Evolutionary conservation across 2,329 filamentous ascomycete species (phyloP).

Genomic region (Cordyceps pruinosa): DNA sequence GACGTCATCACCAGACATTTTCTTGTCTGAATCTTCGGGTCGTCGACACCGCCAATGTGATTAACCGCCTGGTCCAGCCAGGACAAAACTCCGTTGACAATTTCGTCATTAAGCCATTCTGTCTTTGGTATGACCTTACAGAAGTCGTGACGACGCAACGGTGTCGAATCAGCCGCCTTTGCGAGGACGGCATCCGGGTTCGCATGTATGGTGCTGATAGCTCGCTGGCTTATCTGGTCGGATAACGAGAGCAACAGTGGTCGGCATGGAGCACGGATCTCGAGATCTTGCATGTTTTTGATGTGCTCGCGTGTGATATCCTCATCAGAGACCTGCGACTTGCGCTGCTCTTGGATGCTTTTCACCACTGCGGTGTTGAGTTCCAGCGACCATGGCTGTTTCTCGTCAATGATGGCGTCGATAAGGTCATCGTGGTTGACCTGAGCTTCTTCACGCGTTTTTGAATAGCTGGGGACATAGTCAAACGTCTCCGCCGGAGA

Average conservation of each 20-base stretch:
- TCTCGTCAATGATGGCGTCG: constrained; percentile 3
- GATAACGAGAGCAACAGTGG: constrained; percentile 4
- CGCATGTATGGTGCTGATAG: constrained; percentile 1
- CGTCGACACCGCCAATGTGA: constrained; percentile 44
- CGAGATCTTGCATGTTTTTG: not conserved
- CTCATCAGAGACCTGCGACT: not conserved
- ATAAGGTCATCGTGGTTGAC: constrained; percentile 1
- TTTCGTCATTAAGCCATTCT: constrained; percentile 71
- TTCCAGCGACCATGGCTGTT: constrained; percentile 4
- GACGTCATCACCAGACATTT: constrained; percentile 58
- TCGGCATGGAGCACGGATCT: not conserved
- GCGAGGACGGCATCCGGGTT: constrained; percentile 31
- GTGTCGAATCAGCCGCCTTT: constrained; percentile 41
- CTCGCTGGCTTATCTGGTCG: not conserved
- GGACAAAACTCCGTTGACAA: constrained; percentile 60
- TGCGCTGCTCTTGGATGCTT: constrained; percentile 2
- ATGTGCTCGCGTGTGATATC: constrained; percentile 6
- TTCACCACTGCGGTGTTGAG: constrained; percentile 1
- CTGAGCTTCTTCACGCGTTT: not conserved
- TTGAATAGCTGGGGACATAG: not conserved
- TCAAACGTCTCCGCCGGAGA: not conserved
- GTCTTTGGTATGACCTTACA: constrained; percentile 48
- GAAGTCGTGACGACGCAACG: constrained; percentile 53
- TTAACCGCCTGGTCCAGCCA: constrained; percentile 56
- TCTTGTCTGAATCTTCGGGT: constrained; percentile 40